Percentiles rank a stretch among this genome's conserved stretches.
These are phyloP conservation scores for Kazachstania kunashirensis DNA, from an alignment of 805 yeast genomes.

Conservation along the genomic window DNA sequence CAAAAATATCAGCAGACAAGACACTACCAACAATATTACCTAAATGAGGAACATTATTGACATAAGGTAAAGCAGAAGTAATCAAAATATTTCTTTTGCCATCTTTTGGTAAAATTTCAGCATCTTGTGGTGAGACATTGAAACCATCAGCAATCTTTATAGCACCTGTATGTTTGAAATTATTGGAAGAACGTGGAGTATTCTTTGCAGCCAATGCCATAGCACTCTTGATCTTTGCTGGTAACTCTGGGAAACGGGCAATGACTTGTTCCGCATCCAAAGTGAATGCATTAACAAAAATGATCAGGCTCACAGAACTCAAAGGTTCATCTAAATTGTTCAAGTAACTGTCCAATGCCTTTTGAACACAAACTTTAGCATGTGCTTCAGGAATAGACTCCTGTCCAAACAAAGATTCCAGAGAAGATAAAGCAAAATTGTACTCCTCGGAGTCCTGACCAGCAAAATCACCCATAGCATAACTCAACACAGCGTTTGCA, in stretches of 20 bases:
- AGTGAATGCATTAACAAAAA: constrained; percentile 50
- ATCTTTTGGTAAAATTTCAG: constrained; percentile 51
- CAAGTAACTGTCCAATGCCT: constrained; percentile 28
- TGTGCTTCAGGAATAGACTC: constrained; percentile 34
- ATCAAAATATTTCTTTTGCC: constrained; percentile 72
- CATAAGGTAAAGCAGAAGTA: constrained; percentile 94
- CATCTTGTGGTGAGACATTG: constrained; percentile 18
- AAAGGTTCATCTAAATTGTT: constrained; percentile 23
- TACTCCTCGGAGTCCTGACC: constrained; percentile 28
- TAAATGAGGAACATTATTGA: constrained; percentile 93
- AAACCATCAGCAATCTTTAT: constrained; percentile 20
- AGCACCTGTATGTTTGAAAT: constrained; percentile 35
- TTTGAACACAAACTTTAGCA: constrained; percentile 30
- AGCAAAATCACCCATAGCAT: constrained; percentile 41
- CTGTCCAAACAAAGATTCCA: constrained; percentile 17
- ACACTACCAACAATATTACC: constrained; percentile 95
- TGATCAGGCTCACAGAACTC: constrained; percentile 46
- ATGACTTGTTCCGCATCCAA: constrained; percentile 20
- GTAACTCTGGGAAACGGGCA: constrained; percentile 19
- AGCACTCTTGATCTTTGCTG: constrained; percentile 35
- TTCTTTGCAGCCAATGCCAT: constrained; percentile 35
- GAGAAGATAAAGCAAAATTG: constrained; percentile 15
- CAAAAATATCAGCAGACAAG: constrained; percentile 82
- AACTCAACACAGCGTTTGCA: constrained; percentile 61
- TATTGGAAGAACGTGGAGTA: constrained; percentile 20